These are phyloP conservation scores for Xerocomus amazonicus DNA, from an alignment of 1,284 basidiomycete genomes.

Conservation along the genomic window DNA sequence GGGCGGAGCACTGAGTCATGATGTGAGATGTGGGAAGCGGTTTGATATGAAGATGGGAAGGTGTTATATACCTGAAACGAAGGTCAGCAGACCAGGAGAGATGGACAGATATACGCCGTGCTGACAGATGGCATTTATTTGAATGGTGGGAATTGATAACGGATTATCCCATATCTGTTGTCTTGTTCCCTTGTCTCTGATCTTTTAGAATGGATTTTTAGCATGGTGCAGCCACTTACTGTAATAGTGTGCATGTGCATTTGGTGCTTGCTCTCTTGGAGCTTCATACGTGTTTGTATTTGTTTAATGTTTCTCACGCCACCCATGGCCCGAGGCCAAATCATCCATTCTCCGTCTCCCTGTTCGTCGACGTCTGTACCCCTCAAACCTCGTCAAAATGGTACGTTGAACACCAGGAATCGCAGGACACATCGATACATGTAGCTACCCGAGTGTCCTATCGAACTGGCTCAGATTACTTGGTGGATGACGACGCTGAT, in stretches of 20 bases:
- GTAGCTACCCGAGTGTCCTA: neutral
- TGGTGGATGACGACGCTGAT: constrained; percentile 44
- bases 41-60: constrained; percentile 2
- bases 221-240: no score
- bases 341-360: constrained; percentile 5
- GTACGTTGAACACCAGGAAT: constrained; percentile 14
- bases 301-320: constrained; percentile 17
- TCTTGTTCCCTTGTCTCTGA: neutral
- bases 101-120: neutral
- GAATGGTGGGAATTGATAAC: neutral
- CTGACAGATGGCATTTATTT: no score
- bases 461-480: constrained; percentile 1
- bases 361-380: constrained; percentile 7
- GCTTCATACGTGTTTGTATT: constrained; percentile 16
- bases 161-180: neutral
- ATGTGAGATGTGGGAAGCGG: constrained; percentile 40
- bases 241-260: no score
- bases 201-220: neutral
- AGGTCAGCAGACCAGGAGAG: constrained; percentile 15
- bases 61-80: constrained; percentile 12
- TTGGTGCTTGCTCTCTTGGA: no score
- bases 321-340: neutral
- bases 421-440: neutral
- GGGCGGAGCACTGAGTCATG: constrained; percentile 49
- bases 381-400: constrained; percentile 28